Base-by-base conservation (phyloP, 371 early-diverging fungal species). In the Smittium culicis region DNA sequence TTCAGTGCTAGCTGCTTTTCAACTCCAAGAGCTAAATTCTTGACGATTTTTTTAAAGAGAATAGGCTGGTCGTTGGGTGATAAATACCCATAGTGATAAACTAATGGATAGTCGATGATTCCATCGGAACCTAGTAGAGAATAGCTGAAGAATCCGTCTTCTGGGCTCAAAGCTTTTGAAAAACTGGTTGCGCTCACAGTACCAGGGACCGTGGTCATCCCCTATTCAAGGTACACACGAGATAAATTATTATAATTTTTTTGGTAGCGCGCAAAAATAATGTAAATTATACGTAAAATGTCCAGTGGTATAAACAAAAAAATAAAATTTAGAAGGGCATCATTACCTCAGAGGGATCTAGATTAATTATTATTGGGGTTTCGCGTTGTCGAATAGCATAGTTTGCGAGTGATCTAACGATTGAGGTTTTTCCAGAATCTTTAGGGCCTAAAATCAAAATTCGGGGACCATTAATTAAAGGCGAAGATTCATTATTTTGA, bases 41-140 rank as follows among this genome's bases (percentile, higher is more conserved):
- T 72, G 0, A 86, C 78, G 28, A 91, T 74, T 27, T 83, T 17
- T 32, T 82, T 82, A 73, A 89, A 96, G 54, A 94, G 74, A 66
- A 84, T 86, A 55, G 80, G 71, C 73, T 94, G 93, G 34, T 92
- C 92, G 17, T 73, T 72, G 0, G 90, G 88, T 31, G 74, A 79
- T 28, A 86, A 75, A 67, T 88, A 87, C n/a, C 98, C 98, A 74
- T 89, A 94, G 73, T 93, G 94, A 71, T 88, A 93, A 2, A 85
- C 89, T 16, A 93, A 65, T 28, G 98, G 95, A 72, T 87, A 83
- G 0, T 84, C 84, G 0, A 85, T 81, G 24, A 82, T 81, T 30
- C 86, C 87, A 54, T 82, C 79, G 0, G 84, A 83, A 1, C 85
- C 84, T 1, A 85, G 79, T 27, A 86, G 1, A 63, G 73, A 34